Percentiles rank a stretch among this genome's conserved stretches.
These are phyloP conservation scores for Zygosaccharomyces kombuchaensis DNA, from an alignment of 805 yeast genomes.

Conservation along the genomic window DNA sequence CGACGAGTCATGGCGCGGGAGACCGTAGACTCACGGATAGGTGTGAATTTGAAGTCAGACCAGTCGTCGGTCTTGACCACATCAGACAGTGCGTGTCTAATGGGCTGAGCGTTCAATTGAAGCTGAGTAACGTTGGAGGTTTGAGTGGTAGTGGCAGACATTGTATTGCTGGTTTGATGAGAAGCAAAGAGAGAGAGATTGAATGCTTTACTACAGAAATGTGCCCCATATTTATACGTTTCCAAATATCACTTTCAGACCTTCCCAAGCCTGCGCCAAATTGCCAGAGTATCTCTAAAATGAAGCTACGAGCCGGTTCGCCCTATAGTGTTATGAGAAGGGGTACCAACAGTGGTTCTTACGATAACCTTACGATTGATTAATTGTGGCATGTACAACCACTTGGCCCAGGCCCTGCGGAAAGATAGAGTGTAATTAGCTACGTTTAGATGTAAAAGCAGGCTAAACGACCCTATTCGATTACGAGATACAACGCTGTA, in stretches of 20 bases:
- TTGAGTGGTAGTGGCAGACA: conserved; percentile 18
- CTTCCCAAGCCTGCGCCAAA: background rate
- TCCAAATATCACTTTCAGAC: background rate
- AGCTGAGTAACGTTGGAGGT: conserved; percentile 15
- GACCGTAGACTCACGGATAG: conserved; percentile 73
- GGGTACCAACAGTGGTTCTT: background rate
- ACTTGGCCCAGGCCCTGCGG: background rate
- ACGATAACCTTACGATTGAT: background rate
- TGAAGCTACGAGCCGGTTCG: background rate
- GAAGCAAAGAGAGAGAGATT: background rate
- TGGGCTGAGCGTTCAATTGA: conserved; percentile 19
- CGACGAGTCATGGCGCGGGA: conserved; percentile 77
- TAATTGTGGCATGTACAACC: background rate
- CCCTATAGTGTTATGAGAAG: background rate
- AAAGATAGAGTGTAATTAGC: background rate
- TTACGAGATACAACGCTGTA: background rate
- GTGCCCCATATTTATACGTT: background rate
- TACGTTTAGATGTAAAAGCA: background rate
- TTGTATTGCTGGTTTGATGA: conserved; percentile 2
- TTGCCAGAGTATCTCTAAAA: background rate
- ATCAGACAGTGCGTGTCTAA: conserved; percentile 30
- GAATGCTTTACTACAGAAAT: background rate
- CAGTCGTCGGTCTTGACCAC: conserved; percentile 45
- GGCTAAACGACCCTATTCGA: background rate
- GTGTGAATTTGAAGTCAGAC: conserved; percentile 63